Base-by-base conservation (phyloP, 2,329 filamentous ascomycete genomes). In the Lasiodiplodia hormozganensis region DNA sequence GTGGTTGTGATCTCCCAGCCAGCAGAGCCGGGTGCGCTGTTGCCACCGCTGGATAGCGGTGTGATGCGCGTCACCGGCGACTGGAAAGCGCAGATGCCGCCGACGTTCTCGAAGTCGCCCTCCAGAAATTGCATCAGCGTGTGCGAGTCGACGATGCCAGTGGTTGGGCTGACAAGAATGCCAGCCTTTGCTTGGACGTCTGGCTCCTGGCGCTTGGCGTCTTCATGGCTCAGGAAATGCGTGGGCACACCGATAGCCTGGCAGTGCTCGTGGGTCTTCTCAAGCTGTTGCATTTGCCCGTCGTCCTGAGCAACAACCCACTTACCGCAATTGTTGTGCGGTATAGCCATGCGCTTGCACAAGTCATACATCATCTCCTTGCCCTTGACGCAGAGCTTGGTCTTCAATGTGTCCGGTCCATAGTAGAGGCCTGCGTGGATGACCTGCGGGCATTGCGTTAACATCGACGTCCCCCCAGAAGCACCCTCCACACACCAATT, bases 351-450 rank as follows among this genome's bases (percentile, higher is more conserved):
- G 68, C 82, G 82, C 5, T 82, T 80, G 82, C 95, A 97, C 52
- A 97, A 87, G 4, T 84, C 85, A 81, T 99, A 99, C 69, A 98
- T 84, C 77, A 93, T 84, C 38, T 90, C 77, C 73, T 90, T 90
- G 69, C 96, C 96, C 38, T 84, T 83, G 71, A 97, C 85, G 81
- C 96, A 99, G 14, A 99, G 87, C 18, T 82, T 82, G 1, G 94
- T 93, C 82, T 99, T 99, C 65, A 97, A 87, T 1, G 89, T 90
- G 51, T 82, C 80, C 6, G 85, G 77, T 18, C 92, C 92, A 80
- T 97, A 97, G 85, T 97, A 98, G 71, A 98, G 86, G 16, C 96
- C 96, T 1, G 93, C 96, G 79, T 99, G 96, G 74, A 99, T 96
- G 67, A 98, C 95, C 87, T 89, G 69, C 34, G 53, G 58, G 51